Base-by-base conservation (phyloP, 2,329 filamentous ascomycete species). In the Trichoderma asperellum region DNA sequence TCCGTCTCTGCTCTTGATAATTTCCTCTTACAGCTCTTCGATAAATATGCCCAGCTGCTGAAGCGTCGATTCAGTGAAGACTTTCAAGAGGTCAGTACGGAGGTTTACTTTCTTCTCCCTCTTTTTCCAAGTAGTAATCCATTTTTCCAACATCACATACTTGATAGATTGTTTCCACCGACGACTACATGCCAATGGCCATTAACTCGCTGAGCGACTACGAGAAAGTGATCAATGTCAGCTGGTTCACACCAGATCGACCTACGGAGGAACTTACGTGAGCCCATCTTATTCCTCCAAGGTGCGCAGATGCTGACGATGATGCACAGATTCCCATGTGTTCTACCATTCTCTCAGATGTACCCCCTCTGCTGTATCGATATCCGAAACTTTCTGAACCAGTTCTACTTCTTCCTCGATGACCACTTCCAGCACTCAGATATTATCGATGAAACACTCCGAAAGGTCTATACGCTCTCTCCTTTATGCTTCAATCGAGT, bases 111-210 rank as follows among this genome's bases (percentile, higher is more conserved):
- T 14, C 2, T 12, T 14, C 35, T 5, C 35, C 5, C 35, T 5
- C 37, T 43, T 8, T 43, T 43, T 18, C 40, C 4, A 43, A 43
- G 40, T 43, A 7, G 12, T 4, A 29, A 72, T 7, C 40, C 6
- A n/a, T 57, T n/a, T 21, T n/a, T 21, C 24, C n/a, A 27, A 5
- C 14, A 16, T 68, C 18, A 16, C 5, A 49, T 65, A 11, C 35
- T 59, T 2, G 4, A 37, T 32, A 89, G 86, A 90, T 90, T 74
- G 88, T 91, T 18, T 89, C 92, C n/a, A 97, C 93, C 0, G 96
- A 99, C 78, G 96, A 99, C 80, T 99, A 99, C 80, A 99, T 99
- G 95, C 96, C 96, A 2, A 98, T 99, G 96, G 92, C 93, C 1
- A 97, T 98, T 78, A 93, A 94, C 75, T 94, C 91, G 24, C 81